Evolutionary conservation across 202 grass and related monocot species (phyloP), one percentile per base, ranked within the genome.

Genomic region (Saccharum hybrid): DNA sequence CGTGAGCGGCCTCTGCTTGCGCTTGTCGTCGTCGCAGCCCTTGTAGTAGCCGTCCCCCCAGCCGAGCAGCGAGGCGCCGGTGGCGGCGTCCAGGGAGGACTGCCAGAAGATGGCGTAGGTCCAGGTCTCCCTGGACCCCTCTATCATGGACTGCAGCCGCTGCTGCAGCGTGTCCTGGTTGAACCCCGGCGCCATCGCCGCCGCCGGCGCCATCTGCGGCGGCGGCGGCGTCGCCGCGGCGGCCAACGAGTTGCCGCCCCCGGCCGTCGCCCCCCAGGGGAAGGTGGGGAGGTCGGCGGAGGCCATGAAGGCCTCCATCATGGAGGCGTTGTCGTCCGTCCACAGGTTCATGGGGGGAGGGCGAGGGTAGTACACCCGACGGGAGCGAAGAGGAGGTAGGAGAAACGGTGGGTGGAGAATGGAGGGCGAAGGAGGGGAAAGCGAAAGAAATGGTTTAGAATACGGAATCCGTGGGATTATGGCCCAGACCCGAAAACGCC

Each of bases 21-120:
- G 49, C 89, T 93, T 95, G 83, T 90, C 91, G 14, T 96, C 85
- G 23, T 98, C 93, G 63, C 91, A 92, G 23, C 87, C 92, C 77
- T 95, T 98, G 90, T 98, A 95, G 83, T 95, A 98, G 2, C 95
- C 95, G 40, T 98, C 96, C 3, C 92, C 96, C 96, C 96, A 98
- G 0, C 78, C 89, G 14, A 98, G 96, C 49, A 96, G 66, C 33
- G 91, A 89, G 0, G 88, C 78, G 19, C 87, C 92, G 15, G 90
- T 45, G 65, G 18, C 49, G 34, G 33, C 21, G 89, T 98, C 96
- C 0, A 90, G 42, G 16, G 87, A 90, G 61, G 89, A 85, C 74
- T 98, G 96, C 96, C 93, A 98, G 88, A 93, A 93, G 87, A 98
- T 98, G 74, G 91, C 96, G 71, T 98, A 98, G 15, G 96, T 98